Conservation (phyloP, 2,329 filamentous ascomycete genomes). For the Ceratocystis ficicola region DNA sequence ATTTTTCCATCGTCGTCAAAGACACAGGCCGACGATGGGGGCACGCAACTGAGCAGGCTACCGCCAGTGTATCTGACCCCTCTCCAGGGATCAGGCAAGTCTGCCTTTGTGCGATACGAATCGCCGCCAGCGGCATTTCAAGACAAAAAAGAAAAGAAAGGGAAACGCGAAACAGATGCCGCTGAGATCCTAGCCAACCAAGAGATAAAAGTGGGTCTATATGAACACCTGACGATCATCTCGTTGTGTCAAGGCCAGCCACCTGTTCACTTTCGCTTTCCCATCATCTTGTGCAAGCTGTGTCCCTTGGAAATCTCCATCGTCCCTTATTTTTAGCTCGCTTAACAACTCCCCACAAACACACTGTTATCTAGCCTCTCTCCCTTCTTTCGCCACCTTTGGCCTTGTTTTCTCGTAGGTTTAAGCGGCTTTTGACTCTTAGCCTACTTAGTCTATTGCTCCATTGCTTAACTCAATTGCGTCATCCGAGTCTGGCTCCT, state of each 20-base stretch:
- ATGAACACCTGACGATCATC: background rate
- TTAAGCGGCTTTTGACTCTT: conserved; percentile 10
- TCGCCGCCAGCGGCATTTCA: too few relatives aligned
- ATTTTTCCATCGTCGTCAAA: too few relatives aligned
- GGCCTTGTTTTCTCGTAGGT: background rate
- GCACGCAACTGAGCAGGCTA: too few relatives aligned
- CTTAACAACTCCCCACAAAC: too few relatives aligned
- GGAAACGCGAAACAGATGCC: too few relatives aligned
- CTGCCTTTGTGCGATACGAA: too few relatives aligned
- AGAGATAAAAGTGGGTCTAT: background rate
- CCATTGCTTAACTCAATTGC: conserved; percentile 18
- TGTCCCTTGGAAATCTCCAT: background rate
- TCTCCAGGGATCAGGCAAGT: too few relatives aligned
- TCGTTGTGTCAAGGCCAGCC: background rate
- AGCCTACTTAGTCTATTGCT: background rate
- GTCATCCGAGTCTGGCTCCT: conserved; percentile 20
- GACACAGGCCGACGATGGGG: too few relatives aligned
- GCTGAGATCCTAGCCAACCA: too few relatives aligned
- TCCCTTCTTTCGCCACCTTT: background rate
- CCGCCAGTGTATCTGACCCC: too few relatives aligned
- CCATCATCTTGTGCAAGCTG: background rate
- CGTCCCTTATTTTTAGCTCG: background rate
- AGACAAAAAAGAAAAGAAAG: too few relatives aligned
- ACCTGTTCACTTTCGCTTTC: background rate
- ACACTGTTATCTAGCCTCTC: background rate